Evolutionary conservation across 805 yeast genomes (phyloP), one percentile per base, ranked within the genome.

Genomic region (Groenewaldozyma salmanticensis): DNA sequence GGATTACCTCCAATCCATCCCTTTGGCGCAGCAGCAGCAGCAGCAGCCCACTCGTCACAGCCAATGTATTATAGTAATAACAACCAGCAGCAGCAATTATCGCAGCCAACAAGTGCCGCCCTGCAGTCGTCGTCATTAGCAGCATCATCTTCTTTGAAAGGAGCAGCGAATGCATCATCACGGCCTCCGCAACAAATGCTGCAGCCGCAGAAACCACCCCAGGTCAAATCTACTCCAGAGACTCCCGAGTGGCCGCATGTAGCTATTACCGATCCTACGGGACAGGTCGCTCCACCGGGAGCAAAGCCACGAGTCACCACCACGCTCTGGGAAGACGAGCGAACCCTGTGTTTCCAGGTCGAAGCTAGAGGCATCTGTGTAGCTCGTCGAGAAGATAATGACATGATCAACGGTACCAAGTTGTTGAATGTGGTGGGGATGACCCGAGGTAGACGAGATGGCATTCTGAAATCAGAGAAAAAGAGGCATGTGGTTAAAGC

Each of bases 361-460:
- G 92, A 82, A 54, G 87, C 85, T 43, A 77, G 81, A 48, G 82
- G 84, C 43, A 82, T 82, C 38, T 71, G 81, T 16, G 94, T 82
- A 20, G 86, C 83, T 18, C 71, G 94, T 50, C 71, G 94, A 54
- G 92, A 85, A 24, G 92, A 83, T 59, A 80, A 80, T 56, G 79
- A 82, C 60, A 79, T 81, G 82, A 79, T 82, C 59, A 82, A 82
- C 57, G 94, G 94, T 39, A 82, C 94, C 27, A 82, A 82, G 61
- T 66, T 82, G 44, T 64, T 82, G 52, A 82, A 82, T 55, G 92
- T 83, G 31, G 85, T 90, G 2, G 85, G 81, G 46, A 81, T 82
- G 84, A 83, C 92, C n/a, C 68, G 94, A 50, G 94, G 94, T 17
- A 74, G 92, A 52, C 70, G 94, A 52, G 94, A 83, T 61, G 92